A percentile compares a stretch with the other conserved stretches of the same genome.
Conservation (phyloP, 441 rosid species). For the Macaranga tanarius region DNA sequence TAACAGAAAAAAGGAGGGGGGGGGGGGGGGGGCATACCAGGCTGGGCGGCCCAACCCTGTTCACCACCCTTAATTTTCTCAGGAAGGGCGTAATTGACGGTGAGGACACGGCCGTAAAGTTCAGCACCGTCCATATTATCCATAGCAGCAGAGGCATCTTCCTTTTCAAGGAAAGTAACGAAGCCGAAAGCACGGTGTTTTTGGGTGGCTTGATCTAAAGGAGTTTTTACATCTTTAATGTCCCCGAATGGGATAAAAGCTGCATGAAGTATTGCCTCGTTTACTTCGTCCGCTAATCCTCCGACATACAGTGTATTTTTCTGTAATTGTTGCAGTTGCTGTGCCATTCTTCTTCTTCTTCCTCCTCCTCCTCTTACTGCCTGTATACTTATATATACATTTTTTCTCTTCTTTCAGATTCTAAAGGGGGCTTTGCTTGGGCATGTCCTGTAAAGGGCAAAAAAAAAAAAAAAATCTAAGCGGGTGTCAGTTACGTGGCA, state of each 20-base stretch:
- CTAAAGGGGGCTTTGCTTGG: too few species aligned
- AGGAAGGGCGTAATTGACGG: conserved; percentile 91
- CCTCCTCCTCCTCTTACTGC: background rate
- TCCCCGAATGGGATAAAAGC: conserved; percentile 96
- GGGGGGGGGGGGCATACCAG: conserved; percentile 62
- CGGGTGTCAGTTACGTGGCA: too few species aligned
- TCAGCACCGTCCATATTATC: conserved; percentile 98
- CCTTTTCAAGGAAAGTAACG: conserved; percentile 88
- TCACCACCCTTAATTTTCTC: conserved; percentile 98
- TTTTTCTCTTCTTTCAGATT: too few species aligned
- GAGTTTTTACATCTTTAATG: conserved; percentile 92
- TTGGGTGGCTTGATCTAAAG: conserved; percentile 92
- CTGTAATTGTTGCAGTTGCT: conserved; percentile 61
- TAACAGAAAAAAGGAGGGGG: background rate
- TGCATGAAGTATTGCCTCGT: conserved; percentile 85
- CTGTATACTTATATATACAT: too few species aligned
- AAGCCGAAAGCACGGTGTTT: conserved; percentile 96
- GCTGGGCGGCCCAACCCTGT: conserved; percentile 99
- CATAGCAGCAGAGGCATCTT: conserved; percentile 91
- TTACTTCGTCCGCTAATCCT: conserved; percentile 92
- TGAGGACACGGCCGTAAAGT: conserved; percentile 92
- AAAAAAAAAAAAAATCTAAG: too few species aligned
- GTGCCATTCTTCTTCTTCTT: conserved; percentile 18
- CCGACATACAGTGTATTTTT: conserved; percentile 95
- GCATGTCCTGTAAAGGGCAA: too few species aligned